Conservation (phyloP, 1,284 basidiomycete genomes). For the Cerioporus squamosus region DNA sequence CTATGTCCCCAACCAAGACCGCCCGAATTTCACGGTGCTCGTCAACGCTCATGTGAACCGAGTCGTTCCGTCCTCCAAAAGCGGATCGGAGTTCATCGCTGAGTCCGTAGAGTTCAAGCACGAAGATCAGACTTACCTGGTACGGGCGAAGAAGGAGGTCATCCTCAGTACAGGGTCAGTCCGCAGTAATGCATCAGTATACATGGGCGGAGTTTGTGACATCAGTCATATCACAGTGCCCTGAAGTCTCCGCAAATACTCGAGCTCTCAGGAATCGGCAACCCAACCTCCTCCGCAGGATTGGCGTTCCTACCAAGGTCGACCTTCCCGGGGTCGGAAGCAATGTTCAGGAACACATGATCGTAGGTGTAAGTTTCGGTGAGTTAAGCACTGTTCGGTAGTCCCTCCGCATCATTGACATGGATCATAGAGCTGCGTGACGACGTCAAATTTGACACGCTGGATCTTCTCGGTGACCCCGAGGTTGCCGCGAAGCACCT, state of each 20-base stretch:
- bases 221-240: slow-evolving; percentile 21
- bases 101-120: slow-evolving; percentile 81
- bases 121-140: slow-evolving; percentile 68
- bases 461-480: slow-evolving; percentile 36
- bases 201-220: not conserved
- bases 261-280: slow-evolving; percentile 55
- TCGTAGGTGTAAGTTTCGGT: slow-evolving; percentile 34
- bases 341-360: slow-evolving; percentile 54
- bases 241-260: slow-evolving; percentile 51
- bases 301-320: slow-evolving; percentile 43
- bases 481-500: slow-evolving; percentile 31
- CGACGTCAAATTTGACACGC: slow-evolving; percentile 33
- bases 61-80: slow-evolving; percentile 61
- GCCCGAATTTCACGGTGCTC: slow-evolving; percentile 31
- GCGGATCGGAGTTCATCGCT: slow-evolving; percentile 92
- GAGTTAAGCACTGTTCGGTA: not conserved
- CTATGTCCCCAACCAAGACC: slow-evolving; percentile 32
- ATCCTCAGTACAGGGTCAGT: slow-evolving; percentile 45
- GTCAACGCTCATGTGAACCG: slow-evolving; percentile 21
- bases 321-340: slow-evolving; percentile 53
- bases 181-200: not conserved
- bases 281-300: slow-evolving; percentile 40
- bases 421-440: slow-evolving; percentile 33
- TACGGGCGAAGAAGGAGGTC: slow-evolving; percentile 37
- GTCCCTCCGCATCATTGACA: not conserved